Conservation (phyloP, 257 asterid species). For the Solanum tacnaense region DNA sequence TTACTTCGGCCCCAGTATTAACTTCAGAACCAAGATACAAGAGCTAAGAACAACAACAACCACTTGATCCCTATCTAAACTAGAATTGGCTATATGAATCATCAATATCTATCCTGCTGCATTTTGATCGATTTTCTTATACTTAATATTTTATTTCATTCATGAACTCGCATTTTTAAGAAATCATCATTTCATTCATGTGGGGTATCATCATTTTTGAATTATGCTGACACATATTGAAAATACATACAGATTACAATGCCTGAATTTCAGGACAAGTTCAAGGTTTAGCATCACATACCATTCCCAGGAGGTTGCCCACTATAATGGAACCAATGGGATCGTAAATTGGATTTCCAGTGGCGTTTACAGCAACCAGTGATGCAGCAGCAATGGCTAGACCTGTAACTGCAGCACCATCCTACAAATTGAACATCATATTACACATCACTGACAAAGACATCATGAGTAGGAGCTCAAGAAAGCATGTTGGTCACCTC, state of each 20-base stretch:
- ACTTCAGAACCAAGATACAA: neutral
- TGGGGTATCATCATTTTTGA: neutral
- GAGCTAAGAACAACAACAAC: neutral
- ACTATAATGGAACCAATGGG: slow-evolving; percentile 94
- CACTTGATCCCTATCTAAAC: neutral
- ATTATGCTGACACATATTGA: neutral
- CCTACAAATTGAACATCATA: slow-evolving; percentile 40
- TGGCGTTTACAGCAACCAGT: slow-evolving; percentile 75
- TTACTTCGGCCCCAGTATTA: neutral
- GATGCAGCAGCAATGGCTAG: slow-evolving; percentile 93
- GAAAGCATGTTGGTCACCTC: slow-evolving; percentile 47
- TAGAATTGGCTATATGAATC: neutral
- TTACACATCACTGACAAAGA: neutral
- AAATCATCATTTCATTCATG: neutral
- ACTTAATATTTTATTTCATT: neutral
- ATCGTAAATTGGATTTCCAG: slow-evolving; percentile 95
- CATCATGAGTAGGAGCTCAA: slow-evolving; percentile 3
- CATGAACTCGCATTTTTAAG: neutral
- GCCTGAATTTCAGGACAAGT: neutral
- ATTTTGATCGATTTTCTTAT: neutral
- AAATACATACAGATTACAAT: neutral
- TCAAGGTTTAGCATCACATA: slow-evolving; percentile 19
- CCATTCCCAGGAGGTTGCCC: slow-evolving; percentile 98
- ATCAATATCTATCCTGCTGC: neutral
- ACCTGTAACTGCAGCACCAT: slow-evolving; percentile 99